Base-by-base conservation (phyloP, 2,329 filamentous ascomycete genomes). In the Purpureocillium lavendulum region DNA sequence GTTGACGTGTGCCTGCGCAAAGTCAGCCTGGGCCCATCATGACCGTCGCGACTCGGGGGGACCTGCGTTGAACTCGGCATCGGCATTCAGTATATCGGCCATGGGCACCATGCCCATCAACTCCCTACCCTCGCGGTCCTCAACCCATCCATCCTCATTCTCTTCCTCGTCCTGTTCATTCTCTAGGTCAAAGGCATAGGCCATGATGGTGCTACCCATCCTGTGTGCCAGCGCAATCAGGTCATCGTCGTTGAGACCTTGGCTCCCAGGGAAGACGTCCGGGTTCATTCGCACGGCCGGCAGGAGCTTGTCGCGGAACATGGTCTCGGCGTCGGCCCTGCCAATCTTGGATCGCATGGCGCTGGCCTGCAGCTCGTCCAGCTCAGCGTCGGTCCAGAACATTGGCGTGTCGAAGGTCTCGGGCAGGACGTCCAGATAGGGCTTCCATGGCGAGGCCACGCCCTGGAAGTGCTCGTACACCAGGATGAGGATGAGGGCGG, bases 161-260 rank as follows among this genome's bases (percentile, higher is more conserved):
- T 78, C 75, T 16, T 78, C 72, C 0, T 65, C 58, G 1, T 76
- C 69, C 4, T 79, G 73, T 0, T 70, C 64, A 7, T 67, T 68
- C 35, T 77, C 75, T 7, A 94, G 73, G 49, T 95, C 88, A 56
- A 95, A 95, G 0, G 87, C 87, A 56, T 94, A 95, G 0, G 87
- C 83, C 87, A 95, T 94, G 49, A 95, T 90, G 13, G 84, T 79
- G 44, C 83, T 89, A 2, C 85, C 88, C 81, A 94, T 89, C 8
- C 78, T 73, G 57, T 94, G 87, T 38, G 84, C 83, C 14, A 80
- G 54, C 7, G 49, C 45, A 2, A 75, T 45, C 2, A 79, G 57
- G 17, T 71, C 60, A 2, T 62, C 60, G 18, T 77, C 72, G 11
- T 48, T 54, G 7, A 65, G 54, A 2, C 45, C 48, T 6, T 44